A percentile compares a stretch with the other conserved stretches of the same genome.
Conservation (phyloP, 768 basidiomycete genomes). For the Leucosporidium yakuticum region DNA sequence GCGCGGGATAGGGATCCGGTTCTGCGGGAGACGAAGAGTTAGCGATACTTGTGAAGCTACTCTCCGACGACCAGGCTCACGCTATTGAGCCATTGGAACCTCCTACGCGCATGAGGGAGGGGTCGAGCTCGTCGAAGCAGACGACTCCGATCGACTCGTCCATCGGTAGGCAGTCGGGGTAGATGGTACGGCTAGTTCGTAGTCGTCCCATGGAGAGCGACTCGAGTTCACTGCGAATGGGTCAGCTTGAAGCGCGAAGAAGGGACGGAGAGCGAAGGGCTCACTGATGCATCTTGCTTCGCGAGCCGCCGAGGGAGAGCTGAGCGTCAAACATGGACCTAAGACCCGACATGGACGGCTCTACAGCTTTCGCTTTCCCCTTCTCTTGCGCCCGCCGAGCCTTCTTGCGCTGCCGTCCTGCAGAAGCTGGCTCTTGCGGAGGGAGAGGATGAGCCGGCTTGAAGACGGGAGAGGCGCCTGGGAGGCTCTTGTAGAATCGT, state of each 20-base stretch:
- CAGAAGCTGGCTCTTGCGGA: background rate
- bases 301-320: no score
- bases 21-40: background rate
- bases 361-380: background rate
- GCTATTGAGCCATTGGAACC: constrained; percentile 16
- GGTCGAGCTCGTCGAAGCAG: constrained; percentile 16
- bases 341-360: background rate
- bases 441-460: no score
- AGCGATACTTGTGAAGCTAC: background rate
- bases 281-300: no score
- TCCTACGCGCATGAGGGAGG: constrained; percentile 11
- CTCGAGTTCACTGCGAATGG: constrained; percentile 3
- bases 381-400: background rate
- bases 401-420: background rate
- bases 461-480: background rate
- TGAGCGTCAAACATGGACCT: no score
- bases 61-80: background rate
- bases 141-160: constrained; percentile 25
- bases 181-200: background rate
- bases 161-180: constrained; percentile 24
- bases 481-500: constrained; percentile 17
- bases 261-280: no score
- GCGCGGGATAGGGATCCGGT: constrained; percentile 4
- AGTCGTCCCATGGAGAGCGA: background rate
- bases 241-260: no score